Base-by-base conservation (phyloP, 108 stramenopile species). In the Poteriospumella lacustris region DNA sequence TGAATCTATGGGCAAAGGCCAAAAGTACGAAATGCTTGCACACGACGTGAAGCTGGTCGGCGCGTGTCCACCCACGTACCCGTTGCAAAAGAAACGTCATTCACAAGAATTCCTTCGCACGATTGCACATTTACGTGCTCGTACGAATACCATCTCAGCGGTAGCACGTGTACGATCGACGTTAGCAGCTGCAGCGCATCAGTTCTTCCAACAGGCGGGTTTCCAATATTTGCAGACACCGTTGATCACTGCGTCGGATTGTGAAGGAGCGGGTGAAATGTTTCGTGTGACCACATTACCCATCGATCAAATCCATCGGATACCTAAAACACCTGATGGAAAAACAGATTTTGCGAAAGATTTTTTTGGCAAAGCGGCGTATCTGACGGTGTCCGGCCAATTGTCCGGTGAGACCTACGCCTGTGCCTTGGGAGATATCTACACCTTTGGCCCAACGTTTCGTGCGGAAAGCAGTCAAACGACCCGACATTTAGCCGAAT, bases 381-480 rank as follows among this genome's bases (percentile, higher is more conserved):
- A 88, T 77, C 85, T 99, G 70, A 99, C 96, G 34, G 98, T 99
- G 29, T 92, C 91, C 43, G 98, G 98, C 62, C 96, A 99, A 84
- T 86, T 99, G 1, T 92, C 90, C 1, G 94, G 87, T 36, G 98
- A 99, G 84, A 91, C 97, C 0, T 91, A 95, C 78, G 96, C 96
- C 19, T 96, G 92, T 80, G 96, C 96, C 2, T 79, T 99, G 31
- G 96, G 96, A 38, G 95, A 97, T 86, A 90, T 99, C 43, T 99
- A 99, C 82, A 99, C 96, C 2, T 99, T 99, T 81, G 98, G 98
- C 24, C 98, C 98, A 38, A 97, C 98, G 40, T 99, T 99, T 78
- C 92, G 98, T 12, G 98, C 98, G n/a, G 98, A 99, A 88, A 97
- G 97, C 84, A 90, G 89, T 44, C 94, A 99, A 84, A 99, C 98